A percentile compares a stretch with the other conserved stretches of the same genome.
These are phyloP conservation scores for Pseudogymnoascus sp. DNA, from an alignment of 2,329 filamentous ascomycete genomes.

Conservation along the genomic window DNA sequence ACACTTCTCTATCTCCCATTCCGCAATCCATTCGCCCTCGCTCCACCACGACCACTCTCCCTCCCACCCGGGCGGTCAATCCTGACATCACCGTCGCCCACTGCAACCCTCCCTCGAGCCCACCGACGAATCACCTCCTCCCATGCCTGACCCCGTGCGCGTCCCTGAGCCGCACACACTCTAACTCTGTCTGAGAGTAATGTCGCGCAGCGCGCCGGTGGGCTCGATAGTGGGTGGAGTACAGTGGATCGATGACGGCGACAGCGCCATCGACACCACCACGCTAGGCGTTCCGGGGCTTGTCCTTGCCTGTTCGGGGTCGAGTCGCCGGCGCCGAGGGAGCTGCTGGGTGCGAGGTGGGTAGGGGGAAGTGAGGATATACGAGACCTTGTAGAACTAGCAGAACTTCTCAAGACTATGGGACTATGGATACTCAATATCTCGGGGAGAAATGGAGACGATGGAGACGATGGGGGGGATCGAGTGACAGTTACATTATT, in stretches of 20 bases:
- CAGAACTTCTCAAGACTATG: background rate
- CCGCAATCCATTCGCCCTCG: background rate
- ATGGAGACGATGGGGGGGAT: background rate
- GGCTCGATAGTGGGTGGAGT: background rate
- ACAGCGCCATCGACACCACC: background rate
- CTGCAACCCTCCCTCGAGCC: background rate
- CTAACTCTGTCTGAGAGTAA: conserved; percentile 3
- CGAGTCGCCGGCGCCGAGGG: background rate
- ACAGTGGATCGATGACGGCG: background rate
- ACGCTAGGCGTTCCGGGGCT: background rate
- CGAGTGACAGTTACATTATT: background rate
- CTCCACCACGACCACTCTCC: background rate
- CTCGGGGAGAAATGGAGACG: background rate
- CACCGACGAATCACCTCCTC: background rate
- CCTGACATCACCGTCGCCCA: background rate
- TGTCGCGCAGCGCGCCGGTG: background rate
- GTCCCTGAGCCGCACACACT: background rate
- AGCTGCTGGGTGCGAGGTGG: background rate
- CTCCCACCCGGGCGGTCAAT: background rate
- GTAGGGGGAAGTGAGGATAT: conserved; percentile 5
- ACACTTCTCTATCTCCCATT: background rate
- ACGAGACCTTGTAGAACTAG: background rate
- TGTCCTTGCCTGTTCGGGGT: background rate
- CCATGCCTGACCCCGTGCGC: background rate
- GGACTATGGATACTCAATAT: background rate